phyloP scores from a whole-genome alignment of 257 asterid genomes.

The Salvia splendens region DNA sequence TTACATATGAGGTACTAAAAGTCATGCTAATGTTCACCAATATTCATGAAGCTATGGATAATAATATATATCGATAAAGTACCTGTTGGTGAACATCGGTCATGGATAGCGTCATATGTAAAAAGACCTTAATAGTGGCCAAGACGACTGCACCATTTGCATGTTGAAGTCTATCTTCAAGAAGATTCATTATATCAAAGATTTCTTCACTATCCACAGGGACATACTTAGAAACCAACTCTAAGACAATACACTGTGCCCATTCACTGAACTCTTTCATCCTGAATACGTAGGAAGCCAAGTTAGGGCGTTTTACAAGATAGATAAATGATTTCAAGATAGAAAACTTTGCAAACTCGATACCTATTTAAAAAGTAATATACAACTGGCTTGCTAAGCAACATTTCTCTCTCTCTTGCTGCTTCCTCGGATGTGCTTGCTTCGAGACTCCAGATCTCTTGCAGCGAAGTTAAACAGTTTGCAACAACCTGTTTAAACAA shows the following conservation, averaged over 20 bases:
- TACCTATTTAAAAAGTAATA: conserved; percentile 94
- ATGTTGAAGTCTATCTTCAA: conserved; percentile 99
- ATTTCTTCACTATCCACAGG: conserved; percentile 90
- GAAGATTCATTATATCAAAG: conserved; percentile 98
- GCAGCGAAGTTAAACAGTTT: conserved; percentile 81
- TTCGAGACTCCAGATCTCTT: conserved; percentile 96
- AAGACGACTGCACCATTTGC: conserved; percentile 99
- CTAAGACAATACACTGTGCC: conserved; percentile 93
- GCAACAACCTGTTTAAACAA: conserved; percentile 73
- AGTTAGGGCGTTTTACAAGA: conserved; percentile 29
- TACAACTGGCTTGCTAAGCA: conserved; percentile 80
- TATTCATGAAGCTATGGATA: conserved; percentile 14
- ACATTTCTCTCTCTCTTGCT: conserved; percentile 75
- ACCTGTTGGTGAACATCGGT: conserved; percentile 99
- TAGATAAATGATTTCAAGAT: conserved; percentile 12
- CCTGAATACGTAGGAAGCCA: conserved; percentile 52
- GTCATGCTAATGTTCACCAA: conserved; percentile 18
- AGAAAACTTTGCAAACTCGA: background rate
- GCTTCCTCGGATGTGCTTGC: conserved; percentile 91
- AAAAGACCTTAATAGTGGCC: conserved; percentile 88
- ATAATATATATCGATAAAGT: conserved; percentile 25
- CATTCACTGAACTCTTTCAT: conserved; percentile 93
- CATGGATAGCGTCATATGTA: conserved; percentile 96
- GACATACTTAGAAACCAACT: conserved; percentile 85
- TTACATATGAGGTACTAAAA: conserved; percentile 6